Base-by-base conservation (phyloP, 2,329 filamentous ascomycete genomes). In the Pseudonectria buxi region DNA sequence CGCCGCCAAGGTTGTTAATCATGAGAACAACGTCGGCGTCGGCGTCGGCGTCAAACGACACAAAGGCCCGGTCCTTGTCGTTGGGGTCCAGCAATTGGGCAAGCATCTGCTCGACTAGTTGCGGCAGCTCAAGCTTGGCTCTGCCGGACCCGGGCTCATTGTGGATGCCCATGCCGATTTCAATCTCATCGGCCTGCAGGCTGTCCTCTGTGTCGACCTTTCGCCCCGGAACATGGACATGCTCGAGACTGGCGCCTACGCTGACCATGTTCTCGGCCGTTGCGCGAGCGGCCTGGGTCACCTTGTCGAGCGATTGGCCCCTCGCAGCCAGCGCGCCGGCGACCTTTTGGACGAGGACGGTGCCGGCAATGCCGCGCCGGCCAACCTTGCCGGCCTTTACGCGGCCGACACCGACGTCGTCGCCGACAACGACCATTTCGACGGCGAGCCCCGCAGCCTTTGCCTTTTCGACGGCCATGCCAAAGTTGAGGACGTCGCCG, bases 171-270 rank as follows among this genome's bases (percentile, higher is more conserved):
- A 87, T 87, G 18, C 83, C 83, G 31, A 81, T 63, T 58, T 81
- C 77, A 16, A 79, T 72, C 54, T 80, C 73, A 26, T 66, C 72
- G 3, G 49, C 59, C 30, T 63, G 69, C 38, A 90, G 61, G 28
- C 49, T 58, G 18, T 79, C 78, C 15, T 78, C 74, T 28, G 69
- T 70, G 45, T 77, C 73, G 6, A 67, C 55, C 2, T 68, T 74
- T 41, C 88, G 74, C 4, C 90, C 89, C 0, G 90, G 90, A 1
- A 95, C 86, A 56, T 95, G 90, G n/a, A 95, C 89, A 57, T 94
- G 89, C 45, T 84, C 82, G 28, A 95, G 65, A 35, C 85, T 90
- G 3, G 86, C 84, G 12, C 89, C 90, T 14, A 95, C 85, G 28
- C 83, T 88, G 24, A 94, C 83, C 6, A 90, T 64, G 55, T 94